Evolutionary conservation across 352 stramenopile species (phyloP).

Genomic region (Phytophthora foliorum): DNA sequence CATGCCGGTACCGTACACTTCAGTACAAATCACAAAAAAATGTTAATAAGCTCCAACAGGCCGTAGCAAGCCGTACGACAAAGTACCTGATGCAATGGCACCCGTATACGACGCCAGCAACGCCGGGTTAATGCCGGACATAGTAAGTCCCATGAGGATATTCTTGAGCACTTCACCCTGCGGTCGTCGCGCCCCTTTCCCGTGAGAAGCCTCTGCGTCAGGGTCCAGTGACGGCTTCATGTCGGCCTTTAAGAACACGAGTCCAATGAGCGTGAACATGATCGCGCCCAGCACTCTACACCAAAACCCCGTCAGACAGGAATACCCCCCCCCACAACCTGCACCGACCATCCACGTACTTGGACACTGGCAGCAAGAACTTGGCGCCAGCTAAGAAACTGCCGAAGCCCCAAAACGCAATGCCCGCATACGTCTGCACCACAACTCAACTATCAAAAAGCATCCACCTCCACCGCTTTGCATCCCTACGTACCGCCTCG

Average conservation of each 20-base stretch:
- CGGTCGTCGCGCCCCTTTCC: conserved; percentile 58
- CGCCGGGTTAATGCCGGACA: conserved; percentile 90
- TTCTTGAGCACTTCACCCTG: conserved; percentile 85
- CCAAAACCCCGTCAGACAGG: conserved; percentile 9
- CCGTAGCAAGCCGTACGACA: not conserved
- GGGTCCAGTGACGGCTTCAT: conserved; percentile 80
- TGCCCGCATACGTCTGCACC: conserved; percentile 84
- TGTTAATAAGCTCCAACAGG: not conserved
- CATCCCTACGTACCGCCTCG: conserved; percentile 64
- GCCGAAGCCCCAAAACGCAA: conserved; percentile 92
- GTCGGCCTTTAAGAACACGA: conserved; percentile 85
- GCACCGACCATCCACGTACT: conserved; percentile 55
- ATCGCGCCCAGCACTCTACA: conserved; percentile 81
- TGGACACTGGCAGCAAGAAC: conserved; percentile 85
- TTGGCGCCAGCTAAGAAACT: conserved; percentile 88
- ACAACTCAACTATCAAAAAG: conserved; percentile 16
- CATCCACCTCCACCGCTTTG: not conserved
- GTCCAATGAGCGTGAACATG: conserved; percentile 86
- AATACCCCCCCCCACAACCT: not conserved
- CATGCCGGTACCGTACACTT: conserved; percentile 90
- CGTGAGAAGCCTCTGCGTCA: conserved; percentile 56
- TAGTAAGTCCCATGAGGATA: conserved; percentile 85
- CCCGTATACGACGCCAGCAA: conserved; percentile 89
- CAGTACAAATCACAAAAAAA: not conserved
- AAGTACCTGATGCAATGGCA: conserved; percentile 84